Evolutionary conservation across 1,139 yeast species (phyloP).

Genomic region (Nakaseomyces glabratus): DNA sequence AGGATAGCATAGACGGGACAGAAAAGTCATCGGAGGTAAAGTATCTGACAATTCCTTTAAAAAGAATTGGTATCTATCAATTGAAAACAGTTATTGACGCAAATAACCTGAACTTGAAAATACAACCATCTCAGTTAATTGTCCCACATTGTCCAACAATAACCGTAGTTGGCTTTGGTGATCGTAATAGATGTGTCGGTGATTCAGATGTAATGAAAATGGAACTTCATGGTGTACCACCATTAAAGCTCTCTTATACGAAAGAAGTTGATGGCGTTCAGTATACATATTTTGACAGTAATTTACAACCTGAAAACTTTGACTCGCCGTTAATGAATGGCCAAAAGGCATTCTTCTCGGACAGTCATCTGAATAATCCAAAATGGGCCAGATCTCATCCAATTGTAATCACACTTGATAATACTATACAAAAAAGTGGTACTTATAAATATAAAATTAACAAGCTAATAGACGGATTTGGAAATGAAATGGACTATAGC

Average conservation of each 20-base stretch:
- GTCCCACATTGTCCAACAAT: constrained; percentile 77
- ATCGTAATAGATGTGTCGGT: constrained; percentile 54
- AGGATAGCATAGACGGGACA: constrained; percentile 15
- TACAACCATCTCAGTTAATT: constrained; percentile 54
- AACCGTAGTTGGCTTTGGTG: constrained; percentile 30
- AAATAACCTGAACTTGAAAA: constrained; percentile 54
- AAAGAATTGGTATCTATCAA: constrained; percentile 64
- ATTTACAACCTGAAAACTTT: constrained; percentile 40
- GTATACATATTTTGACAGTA: constrained; percentile 38
- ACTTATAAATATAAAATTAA: constrained; percentile 55
- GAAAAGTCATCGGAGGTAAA: constrained; percentile 30
- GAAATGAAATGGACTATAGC: constrained; percentile 53
- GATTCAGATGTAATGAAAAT: constrained; percentile 49
- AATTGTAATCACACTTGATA: constrained; percentile 43
- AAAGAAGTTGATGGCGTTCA: constrained; percentile 45
- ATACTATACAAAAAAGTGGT: constrained; percentile 46
- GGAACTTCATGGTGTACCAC: constrained; percentile 64
- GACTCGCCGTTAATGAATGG: constrained; percentile 32
- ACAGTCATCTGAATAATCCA: constrained; percentile 34
- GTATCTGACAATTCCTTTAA: constrained; percentile 47
- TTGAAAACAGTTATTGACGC: constrained; percentile 57
- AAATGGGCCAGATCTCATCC: constrained; percentile 46
- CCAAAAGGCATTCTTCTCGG: constrained; percentile 20
- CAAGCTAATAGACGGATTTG: constrained; percentile 65
- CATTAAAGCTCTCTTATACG: constrained; percentile 54